These are phyloP conservation scores for Amorphotheca resinae DNA, from an alignment of 495 filamentous ascomycete species.

Conservation along the genomic window DNA sequence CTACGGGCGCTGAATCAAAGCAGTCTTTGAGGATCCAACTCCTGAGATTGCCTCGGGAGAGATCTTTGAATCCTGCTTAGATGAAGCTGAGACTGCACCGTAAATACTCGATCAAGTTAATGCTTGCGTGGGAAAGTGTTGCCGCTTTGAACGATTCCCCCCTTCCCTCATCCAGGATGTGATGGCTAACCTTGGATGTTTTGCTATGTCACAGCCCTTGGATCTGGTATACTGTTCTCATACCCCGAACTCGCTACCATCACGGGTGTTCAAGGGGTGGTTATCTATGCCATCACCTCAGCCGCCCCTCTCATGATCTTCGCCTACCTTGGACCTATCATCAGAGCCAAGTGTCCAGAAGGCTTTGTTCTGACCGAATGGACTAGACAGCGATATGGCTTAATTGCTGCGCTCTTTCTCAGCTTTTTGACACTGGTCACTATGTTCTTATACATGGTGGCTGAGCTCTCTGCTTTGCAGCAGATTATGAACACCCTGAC, in stretches of 20 bases:
- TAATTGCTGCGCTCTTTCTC: slow-evolving; percentile 49
- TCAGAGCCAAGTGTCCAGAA: slow-evolving; percentile 58
- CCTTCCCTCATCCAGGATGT: slow-evolving; percentile 18
- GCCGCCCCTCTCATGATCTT: slow-evolving; percentile 56
- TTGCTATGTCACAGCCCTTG: slow-evolving; percentile 44
- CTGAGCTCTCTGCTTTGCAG: slow-evolving; percentile 60
- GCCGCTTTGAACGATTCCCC: slow-evolving; percentile 42
- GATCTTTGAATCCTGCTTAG: slow-evolving; percentile 20
- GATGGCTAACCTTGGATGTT: slow-evolving; percentile 15
- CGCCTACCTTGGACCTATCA: slow-evolving; percentile 55
- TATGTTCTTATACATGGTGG: slow-evolving; percentile 71
- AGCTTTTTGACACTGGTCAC: slow-evolving; percentile 64
- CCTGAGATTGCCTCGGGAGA: slow-evolving; percentile 10
- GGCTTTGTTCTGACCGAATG: slow-evolving; percentile 73
- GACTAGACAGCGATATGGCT: slow-evolving; percentile 60
- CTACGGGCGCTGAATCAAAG: slow-evolving; percentile 66
- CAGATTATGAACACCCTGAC: slow-evolving; percentile 62
- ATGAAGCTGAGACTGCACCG: slow-evolving; percentile 83
- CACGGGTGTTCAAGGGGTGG: slow-evolving; percentile 57
- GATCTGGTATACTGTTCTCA: slow-evolving; percentile 64
- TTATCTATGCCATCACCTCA: slow-evolving; percentile 58
- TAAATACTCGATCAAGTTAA: slow-evolving; percentile 92
- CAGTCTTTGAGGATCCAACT: slow-evolving; percentile 35
- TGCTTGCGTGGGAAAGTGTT: slow-evolving; percentile 90
- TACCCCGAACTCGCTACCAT: slow-evolving; percentile 74